These are phyloP conservation scores for Primulina eburnea DNA, from an alignment of 257 asterid genomes.

Conservation along the genomic window DNA sequence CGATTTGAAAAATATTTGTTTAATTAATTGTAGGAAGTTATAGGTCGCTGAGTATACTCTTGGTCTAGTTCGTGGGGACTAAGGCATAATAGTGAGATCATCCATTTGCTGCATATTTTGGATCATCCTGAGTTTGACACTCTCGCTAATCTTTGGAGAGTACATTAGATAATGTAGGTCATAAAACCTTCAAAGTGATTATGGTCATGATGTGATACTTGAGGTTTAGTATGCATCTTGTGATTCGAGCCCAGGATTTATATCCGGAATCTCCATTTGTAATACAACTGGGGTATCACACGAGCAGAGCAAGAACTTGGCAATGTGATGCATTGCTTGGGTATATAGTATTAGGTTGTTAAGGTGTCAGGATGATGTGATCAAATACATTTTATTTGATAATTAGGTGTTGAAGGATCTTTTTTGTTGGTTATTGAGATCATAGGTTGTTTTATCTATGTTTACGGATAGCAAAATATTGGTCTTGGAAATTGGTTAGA, in stretches of 20 bases:
- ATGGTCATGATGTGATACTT: too few relatives aligned
- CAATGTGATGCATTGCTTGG: not conserved
- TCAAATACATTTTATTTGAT: too few relatives aligned
- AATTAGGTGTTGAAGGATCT: not conserved
- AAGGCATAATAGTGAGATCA: too few relatives aligned
- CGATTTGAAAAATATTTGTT: conserved; percentile 9
- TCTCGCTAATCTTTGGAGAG: not conserved
- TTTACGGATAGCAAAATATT: not conserved
- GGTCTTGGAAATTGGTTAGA: not conserved
- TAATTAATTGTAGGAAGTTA: not conserved
- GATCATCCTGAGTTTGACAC: too few relatives aligned
- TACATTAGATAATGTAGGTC: too few relatives aligned
- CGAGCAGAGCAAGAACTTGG: not conserved
- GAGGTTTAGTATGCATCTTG: too few relatives aligned
- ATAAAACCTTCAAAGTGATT: too few relatives aligned
- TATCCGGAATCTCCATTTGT: too few relatives aligned
- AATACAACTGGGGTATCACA: too few relatives aligned
- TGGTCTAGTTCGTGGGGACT: too few relatives aligned
- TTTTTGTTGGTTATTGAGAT: not conserved
- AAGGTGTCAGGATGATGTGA: not conserved
- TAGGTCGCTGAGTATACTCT: not conserved
- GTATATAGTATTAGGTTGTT: not conserved
- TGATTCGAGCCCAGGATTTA: too few relatives aligned
- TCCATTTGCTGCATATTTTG: too few relatives aligned
- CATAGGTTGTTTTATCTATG: not conserved